phyloP scores from a whole-genome alignment of 2,329 filamentous ascomycete genomes.

The Aspergillus tanneri region DNA sequence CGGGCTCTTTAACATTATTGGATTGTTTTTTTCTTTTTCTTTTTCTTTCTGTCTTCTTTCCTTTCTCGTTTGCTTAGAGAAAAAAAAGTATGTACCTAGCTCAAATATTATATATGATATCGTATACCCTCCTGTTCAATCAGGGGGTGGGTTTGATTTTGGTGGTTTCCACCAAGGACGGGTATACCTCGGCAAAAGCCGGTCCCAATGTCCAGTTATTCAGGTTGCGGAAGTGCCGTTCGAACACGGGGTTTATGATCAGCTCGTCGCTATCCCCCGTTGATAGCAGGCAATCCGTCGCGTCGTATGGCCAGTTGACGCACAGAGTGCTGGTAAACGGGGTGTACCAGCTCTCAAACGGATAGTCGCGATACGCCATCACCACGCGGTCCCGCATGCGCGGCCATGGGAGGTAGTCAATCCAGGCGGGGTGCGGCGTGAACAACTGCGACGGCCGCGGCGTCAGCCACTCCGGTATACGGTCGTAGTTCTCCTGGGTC shows the following conservation, averaged over 20 bases:
- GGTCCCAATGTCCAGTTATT: constrained; percentile 80
- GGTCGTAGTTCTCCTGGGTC: constrained; percentile 73
- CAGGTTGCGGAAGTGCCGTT: constrained; percentile 70
- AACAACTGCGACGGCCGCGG: constrained; percentile 67
- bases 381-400: constrained; percentile 69
- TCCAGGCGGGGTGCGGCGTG: constrained; percentile 72
- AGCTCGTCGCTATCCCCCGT: constrained; percentile 58
- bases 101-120: neutral
- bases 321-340: constrained; percentile 74
- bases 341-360: constrained; percentile 80
- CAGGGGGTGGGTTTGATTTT: constrained; percentile 31
- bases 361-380: constrained; percentile 54
- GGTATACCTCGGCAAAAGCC: constrained; percentile 65
- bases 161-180: constrained; percentile 50
- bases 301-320: constrained; percentile 82
- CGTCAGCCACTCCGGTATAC: constrained; percentile 70
- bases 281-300: constrained; percentile 66
- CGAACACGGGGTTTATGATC: constrained; percentile 82
- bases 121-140: neutral
- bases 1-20: too few relatives aligned
- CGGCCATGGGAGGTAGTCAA: constrained; percentile 79
- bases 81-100: neutral
- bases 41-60: neutral
- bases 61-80: neutral
- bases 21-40: neutral